phyloP scores from a whole-genome alignment of 2,329 filamentous ascomycete species.

The Aureobasidium zeae region DNA sequence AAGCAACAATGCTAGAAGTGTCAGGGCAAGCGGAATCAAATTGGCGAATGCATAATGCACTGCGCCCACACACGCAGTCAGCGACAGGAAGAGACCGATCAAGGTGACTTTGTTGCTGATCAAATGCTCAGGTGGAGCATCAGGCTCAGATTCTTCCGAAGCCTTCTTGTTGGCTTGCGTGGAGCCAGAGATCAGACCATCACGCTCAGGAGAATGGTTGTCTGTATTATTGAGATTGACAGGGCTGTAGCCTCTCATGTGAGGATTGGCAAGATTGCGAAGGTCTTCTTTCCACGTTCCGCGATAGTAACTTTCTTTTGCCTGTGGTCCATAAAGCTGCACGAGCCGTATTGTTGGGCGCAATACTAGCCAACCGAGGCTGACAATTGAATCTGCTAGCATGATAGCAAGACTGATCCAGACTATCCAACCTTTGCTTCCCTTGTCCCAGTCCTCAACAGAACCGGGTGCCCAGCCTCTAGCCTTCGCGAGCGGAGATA shows the following conservation, averaged over 20 bases:
- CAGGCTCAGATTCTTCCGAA: constrained; percentile 49
- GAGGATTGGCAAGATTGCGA: constrained; percentile 26
- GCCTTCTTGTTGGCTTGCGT: constrained; percentile 17
- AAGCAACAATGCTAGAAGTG: constrained; percentile 72
- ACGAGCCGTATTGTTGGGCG: constrained; percentile 50
- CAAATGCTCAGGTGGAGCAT: constrained; percentile 76
- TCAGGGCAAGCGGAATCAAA: constrained; percentile 72
- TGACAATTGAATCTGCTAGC: constrained; percentile 86
- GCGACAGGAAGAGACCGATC: constrained; percentile 66
- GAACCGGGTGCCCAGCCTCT: constrained; percentile 82
- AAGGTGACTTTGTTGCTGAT: constrained; percentile 63
- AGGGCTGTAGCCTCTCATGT: constrained; percentile 32
- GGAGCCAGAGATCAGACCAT: neutral
- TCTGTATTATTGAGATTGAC: constrained; percentile 24
- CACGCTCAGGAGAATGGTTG: constrained; percentile 17
- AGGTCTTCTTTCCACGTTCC: constrained; percentile 25
- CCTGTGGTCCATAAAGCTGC: constrained; percentile 30
- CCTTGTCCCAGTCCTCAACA: constrained; percentile 79
- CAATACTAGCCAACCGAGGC: constrained; percentile 66
- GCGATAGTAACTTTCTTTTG: constrained; percentile 22
- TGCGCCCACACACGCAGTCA: constrained; percentile 69
- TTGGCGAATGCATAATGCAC: constrained; percentile 76
- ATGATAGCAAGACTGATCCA: constrained; percentile 96
- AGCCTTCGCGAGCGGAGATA: constrained; percentile 80
- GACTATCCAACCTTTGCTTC: constrained; percentile 97